phyloP scores from a whole-genome alignment of 2,329 filamentous ascomycete genomes.

The Volutella citrinella region DNA sequence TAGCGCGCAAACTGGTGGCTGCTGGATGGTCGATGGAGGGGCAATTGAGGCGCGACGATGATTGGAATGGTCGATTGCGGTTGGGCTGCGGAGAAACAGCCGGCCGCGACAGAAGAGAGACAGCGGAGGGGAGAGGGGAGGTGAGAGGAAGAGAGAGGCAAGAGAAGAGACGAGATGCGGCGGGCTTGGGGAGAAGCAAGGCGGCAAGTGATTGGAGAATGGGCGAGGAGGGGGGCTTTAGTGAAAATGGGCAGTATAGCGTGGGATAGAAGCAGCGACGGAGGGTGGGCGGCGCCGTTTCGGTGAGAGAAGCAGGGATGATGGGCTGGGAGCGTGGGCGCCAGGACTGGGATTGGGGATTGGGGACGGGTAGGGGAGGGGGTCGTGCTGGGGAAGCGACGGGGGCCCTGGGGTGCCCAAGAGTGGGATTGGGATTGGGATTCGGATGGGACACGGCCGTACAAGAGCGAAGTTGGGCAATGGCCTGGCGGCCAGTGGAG shows the following conservation, averaged over 20 bases:
- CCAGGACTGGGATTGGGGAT: no score
- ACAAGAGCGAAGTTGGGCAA: no score
- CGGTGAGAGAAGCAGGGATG: constrained; percentile 26
- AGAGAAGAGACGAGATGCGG: no score
- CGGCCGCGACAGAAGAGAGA: constrained; percentile 1
- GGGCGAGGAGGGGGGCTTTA: constrained; percentile 15
- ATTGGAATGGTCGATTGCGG: not conserved
- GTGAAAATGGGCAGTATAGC: constrained; percentile 15
- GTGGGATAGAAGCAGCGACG: constrained; percentile 9
- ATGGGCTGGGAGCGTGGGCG: constrained; percentile 24
- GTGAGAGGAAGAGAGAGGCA: constrained; percentile 1
- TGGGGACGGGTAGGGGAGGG: no score
- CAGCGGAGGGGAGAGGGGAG: not conserved
- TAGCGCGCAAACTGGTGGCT: constrained; percentile 6
- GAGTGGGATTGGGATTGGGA: no score
- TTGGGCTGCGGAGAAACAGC: constrained; percentile 1
- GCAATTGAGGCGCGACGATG: constrained; percentile 14
- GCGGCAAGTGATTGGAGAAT: constrained; percentile 26
- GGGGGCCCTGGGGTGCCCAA: no score
- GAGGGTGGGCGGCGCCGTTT: constrained; percentile 16
- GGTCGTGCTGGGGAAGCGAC: no score
- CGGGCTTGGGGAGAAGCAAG: constrained; percentile 21
- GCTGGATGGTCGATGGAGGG: constrained; percentile 11
- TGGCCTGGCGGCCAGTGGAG: no score
- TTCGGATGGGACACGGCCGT: no score